Conservation (phyloP, 1,284 basidiomycete species). For the Sanguinoderma infundibulare region DNA sequence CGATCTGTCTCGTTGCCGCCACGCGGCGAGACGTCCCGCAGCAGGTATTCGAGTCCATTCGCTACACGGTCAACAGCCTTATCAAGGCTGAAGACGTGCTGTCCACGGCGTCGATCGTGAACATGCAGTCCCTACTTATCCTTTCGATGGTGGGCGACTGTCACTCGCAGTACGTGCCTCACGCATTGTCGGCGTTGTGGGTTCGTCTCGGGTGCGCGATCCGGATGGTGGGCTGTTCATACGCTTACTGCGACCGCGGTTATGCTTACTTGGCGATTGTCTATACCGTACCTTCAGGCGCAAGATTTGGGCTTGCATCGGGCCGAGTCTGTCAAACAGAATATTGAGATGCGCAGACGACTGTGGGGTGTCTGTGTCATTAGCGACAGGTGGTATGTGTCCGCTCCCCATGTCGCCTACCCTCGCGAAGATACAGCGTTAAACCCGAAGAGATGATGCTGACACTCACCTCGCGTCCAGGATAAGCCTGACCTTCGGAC, state of each 20-base stretch:
- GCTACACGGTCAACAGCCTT: constrained; percentile 83
- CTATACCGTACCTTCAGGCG: constrained; percentile 54
- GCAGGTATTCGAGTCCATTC: constrained; percentile 82
- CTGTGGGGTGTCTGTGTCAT: constrained; percentile 93
- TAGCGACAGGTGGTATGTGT: constrained; percentile 83
- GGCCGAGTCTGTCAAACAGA: constrained; percentile 78
- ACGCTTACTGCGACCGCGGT: constrained; percentile 19
- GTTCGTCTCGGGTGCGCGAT: constrained; percentile 79
- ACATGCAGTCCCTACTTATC: constrained; percentile 90
- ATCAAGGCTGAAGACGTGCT: constrained; percentile 91
- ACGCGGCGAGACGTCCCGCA: constrained; percentile 85
- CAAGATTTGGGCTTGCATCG: constrained; percentile 93
- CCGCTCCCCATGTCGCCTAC: constrained; percentile 2
- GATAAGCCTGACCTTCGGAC: constrained; percentile 81
- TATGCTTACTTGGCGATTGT: constrained; percentile 22
- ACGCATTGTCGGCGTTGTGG: constrained; percentile 79
- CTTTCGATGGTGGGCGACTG: constrained; percentile 81
- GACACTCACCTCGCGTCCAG: constrained; percentile 41
- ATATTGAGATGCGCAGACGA: constrained; percentile 82
- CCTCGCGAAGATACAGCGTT: neutral
- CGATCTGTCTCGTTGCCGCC: constrained; percentile 91
- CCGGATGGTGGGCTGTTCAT: constrained; percentile 69
- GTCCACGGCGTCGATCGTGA: constrained; percentile 83
- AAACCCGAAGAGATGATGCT: constrained; percentile 1
- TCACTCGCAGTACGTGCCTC: constrained; percentile 80